phyloP scores from a whole-genome alignment of 345 rosid genomes.

The Triadica sebifera region DNA sequence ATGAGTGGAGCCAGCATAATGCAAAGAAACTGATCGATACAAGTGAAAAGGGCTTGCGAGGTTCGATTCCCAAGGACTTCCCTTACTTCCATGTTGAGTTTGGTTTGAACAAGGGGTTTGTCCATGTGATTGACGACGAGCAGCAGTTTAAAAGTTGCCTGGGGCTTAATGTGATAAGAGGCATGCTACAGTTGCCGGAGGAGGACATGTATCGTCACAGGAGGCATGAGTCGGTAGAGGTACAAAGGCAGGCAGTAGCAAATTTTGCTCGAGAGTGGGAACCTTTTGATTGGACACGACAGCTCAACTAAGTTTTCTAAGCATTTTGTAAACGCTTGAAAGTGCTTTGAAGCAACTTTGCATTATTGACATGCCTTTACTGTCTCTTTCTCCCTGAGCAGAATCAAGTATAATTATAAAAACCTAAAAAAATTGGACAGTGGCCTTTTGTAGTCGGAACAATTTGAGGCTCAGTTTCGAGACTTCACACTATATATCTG shows the following conservation, averaged over 20 bases:
- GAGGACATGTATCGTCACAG: constrained; percentile 87
- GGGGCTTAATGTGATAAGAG: constrained; percentile 85
- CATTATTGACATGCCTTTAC: no score
- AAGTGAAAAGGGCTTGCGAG: constrained; percentile 73
- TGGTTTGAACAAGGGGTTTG: constrained; percentile 75
- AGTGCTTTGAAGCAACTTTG: no score
- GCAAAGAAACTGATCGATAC: constrained; percentile 93
- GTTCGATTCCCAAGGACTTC: constrained; percentile 83
- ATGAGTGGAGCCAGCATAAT: constrained; percentile 98
- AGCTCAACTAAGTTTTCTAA: constrained; percentile 43
- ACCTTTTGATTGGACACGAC: constrained; percentile 91
- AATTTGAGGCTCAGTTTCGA: no score
- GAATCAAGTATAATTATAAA: no score
- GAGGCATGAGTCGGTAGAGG: constrained; percentile 60
- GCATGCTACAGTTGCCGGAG: constrained; percentile 70
- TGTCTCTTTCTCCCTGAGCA: no score
- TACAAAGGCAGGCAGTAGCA: constrained; percentile 62
- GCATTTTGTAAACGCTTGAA: no score
- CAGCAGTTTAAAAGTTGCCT: constrained; percentile 71
- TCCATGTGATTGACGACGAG: constrained; percentile 94
- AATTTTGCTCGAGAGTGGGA: constrained; percentile 63
- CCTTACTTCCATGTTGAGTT: constrained; percentile 96
- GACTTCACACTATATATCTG: no score
- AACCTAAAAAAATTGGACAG: no score
- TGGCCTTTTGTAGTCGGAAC: no score